Percentiles rank a stretch among this genome's conserved stretches.
Evolutionary conservation across 2,329 filamentous ascomycete genomes (phyloP).

Genomic region (Stachybotrys chartarum): DNA sequence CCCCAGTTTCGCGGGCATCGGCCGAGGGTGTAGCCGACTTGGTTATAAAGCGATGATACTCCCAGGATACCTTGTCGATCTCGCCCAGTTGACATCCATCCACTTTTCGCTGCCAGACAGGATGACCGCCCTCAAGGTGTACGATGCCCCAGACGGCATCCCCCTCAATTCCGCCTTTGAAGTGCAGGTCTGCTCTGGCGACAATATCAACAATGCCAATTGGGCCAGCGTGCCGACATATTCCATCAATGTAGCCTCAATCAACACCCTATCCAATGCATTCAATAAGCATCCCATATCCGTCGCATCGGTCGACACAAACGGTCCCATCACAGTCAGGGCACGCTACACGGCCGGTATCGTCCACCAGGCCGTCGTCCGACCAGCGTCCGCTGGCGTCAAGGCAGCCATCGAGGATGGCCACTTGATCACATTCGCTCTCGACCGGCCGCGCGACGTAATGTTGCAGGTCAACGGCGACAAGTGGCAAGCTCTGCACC

Average conservation of each 20-base stretch:
- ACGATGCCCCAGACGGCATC: too few relatives aligned
- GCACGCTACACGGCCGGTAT: background rate
- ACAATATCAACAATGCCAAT: too few relatives aligned
- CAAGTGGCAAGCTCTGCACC: constrained; percentile 17
- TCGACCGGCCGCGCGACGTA: constrained; percentile 4
- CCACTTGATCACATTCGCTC: constrained; percentile 3
- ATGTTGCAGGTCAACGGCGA: constrained; percentile 17
- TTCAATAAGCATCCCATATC: constrained; percentile 4
- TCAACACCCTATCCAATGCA: constrained; percentile 2
- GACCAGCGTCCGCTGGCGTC: constrained; percentile 4
- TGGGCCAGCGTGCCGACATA: constrained; percentile 1
- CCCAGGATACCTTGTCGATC: too few relatives aligned
- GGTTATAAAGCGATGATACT: too few relatives aligned
- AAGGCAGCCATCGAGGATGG: background rate
- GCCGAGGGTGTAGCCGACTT: too few relatives aligned
- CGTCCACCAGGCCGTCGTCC: constrained; percentile 1
- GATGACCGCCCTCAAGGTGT: too few relatives aligned
- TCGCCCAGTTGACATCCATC: too few relatives aligned
- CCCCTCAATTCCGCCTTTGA: too few relatives aligned
- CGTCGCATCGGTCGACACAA: constrained; percentile 1
- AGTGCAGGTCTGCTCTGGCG: too few relatives aligned
- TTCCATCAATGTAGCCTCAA: constrained; percentile 3
- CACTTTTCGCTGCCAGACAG: too few relatives aligned
- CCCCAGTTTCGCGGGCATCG: too few relatives aligned
- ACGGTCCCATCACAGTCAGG: constrained; percentile 3